Percentiles rank a stretch among this genome's conserved stretches.
Conservation (phyloP, 2,329 filamentous ascomycete genomes). For the Pseudogymnoascus sp. region DNA sequence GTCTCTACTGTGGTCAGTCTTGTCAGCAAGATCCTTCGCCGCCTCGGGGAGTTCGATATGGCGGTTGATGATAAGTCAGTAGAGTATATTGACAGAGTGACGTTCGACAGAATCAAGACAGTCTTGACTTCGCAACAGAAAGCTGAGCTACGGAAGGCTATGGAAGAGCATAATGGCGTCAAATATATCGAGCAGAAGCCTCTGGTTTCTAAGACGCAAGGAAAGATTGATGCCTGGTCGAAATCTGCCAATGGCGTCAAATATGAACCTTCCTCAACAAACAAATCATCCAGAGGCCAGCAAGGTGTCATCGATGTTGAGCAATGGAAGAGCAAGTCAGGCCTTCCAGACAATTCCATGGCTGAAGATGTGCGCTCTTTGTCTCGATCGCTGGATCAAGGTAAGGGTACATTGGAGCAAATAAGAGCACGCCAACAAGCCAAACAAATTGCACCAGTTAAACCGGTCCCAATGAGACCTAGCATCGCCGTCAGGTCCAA, state of each 20-base stretch:
- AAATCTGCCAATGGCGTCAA: conserved; percentile 39
- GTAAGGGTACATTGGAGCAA: conserved; percentile 11
- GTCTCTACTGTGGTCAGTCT: conserved; percentile 75
- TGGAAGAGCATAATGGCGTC: conserved; percentile 52
- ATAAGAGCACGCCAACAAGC: conserved; percentile 18
- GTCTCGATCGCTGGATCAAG: conserved; percentile 10
- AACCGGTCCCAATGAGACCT: conserved; percentile 29
- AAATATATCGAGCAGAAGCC: conserved; percentile 40
- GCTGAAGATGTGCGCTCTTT: conserved; percentile 11
- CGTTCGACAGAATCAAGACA: conserved; percentile 56
- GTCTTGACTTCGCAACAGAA: conserved; percentile 78
- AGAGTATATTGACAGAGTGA: conserved; percentile 52
- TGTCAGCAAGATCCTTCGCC: conserved; percentile 73
- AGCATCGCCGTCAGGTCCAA: conserved; percentile 12
- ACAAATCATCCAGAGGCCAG: neutral
- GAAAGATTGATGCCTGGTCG: conserved; percentile 55
- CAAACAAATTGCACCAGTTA: conserved; percentile 19
- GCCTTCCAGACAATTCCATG: neutral
- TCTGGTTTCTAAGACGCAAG: conserved; percentile 45
- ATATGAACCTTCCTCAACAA: conserved; percentile 22
- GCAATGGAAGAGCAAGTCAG: conserved; percentile 4
- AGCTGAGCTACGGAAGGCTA: conserved; percentile 65
- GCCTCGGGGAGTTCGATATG: conserved; percentile 70
- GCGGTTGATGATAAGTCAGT: conserved; percentile 56
- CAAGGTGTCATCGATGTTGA: conserved; percentile 13